Conservation (phyloP, 2,329 filamentous ascomycete genomes). For the Cladophialophora exuberans region DNA sequence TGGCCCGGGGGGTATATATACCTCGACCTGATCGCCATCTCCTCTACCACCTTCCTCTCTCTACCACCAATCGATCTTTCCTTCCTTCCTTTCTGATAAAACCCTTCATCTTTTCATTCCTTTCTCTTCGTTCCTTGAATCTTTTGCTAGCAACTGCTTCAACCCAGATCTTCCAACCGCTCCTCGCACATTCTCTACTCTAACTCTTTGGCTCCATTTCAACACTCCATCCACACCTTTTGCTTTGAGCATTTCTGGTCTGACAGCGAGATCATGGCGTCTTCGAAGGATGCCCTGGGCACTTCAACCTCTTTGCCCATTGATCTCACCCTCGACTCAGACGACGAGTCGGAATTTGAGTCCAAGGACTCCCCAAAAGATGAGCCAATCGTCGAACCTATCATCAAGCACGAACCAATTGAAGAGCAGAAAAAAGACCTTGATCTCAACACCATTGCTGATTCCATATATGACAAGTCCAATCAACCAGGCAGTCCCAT, state of each 20-base stretch:
- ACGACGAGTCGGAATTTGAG: background rate
- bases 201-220: too few species aligned
- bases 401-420: slow-evolving; percentile 14
- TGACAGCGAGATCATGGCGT: slow-evolving; percentile 20
- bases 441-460: background rate
- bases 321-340: slow-evolving; percentile 22
- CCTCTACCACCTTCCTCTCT: background rate
- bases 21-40: too few species aligned
- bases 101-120: background rate
- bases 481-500: too few species aligned
- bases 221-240: too few species aligned
- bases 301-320: background rate
- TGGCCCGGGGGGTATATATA: too few species aligned
- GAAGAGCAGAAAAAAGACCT: background rate
- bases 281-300: background rate
- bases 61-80: background rate
- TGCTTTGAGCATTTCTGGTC: too few species aligned
- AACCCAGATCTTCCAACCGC: too few species aligned
- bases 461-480: too few species aligned
- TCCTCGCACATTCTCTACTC: too few species aligned
- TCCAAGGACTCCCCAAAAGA: background rate
- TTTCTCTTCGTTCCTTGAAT: background rate
- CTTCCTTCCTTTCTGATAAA: background rate
- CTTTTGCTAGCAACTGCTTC: too few species aligned
- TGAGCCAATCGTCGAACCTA: slow-evolving; percentile 4